A percentile compares a stretch with the other conserved stretches of the same genome.
These are phyloP conservation scores for Takashimella koratensis DNA, from an alignment of 1,284 basidiomycete genomes.

Conservation along the genomic window DNA sequence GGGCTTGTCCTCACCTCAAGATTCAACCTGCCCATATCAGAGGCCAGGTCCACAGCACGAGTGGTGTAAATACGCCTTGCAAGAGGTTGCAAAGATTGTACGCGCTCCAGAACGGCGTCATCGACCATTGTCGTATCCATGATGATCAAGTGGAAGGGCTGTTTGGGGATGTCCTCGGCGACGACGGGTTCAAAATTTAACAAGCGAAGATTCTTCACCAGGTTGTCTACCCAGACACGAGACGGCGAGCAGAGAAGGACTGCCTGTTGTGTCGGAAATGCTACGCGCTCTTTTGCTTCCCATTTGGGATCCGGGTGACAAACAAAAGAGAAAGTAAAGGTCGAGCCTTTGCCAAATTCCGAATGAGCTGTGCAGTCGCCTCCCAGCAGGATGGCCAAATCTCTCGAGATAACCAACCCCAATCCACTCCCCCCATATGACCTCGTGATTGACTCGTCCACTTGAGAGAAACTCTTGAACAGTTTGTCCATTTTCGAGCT, in stretches of 20 bases:
- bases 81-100: conserved; percentile 17
- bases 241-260: not conserved
- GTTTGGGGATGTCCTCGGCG: not conserved
- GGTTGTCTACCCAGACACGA: not conserved
- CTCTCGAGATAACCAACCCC: conserved; percentile 44
- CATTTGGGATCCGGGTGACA: conserved; percentile 18
- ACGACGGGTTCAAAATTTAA: conserved; percentile 19
- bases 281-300: conserved; percentile 6
- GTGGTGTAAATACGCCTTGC: conserved; percentile 28
- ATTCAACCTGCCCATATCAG: not conserved
- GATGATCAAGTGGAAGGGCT: conserved; percentile 9
- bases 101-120: conserved; percentile 4
- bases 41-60: conserved; percentile 22
- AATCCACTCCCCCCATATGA: conserved; percentile 41
- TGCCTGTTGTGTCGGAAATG: conserved; percentile 9
- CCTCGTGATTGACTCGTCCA: conserved; percentile 43
- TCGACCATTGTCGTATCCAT: conserved; percentile 14
- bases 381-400: conserved; percentile 39
- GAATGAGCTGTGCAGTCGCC: conserved; percentile 43
- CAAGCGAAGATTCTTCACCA: conserved; percentile 18
- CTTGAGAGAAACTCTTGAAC: conserved; percentile 45
- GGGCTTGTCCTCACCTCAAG: not conserved
- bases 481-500: conserved; percentile 39
- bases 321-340: conserved; percentile 42
- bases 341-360: conserved; percentile 42